Conservation (phyloP, 495 filamentous ascomycete genomes). For the Penicillium arizonense region DNA sequence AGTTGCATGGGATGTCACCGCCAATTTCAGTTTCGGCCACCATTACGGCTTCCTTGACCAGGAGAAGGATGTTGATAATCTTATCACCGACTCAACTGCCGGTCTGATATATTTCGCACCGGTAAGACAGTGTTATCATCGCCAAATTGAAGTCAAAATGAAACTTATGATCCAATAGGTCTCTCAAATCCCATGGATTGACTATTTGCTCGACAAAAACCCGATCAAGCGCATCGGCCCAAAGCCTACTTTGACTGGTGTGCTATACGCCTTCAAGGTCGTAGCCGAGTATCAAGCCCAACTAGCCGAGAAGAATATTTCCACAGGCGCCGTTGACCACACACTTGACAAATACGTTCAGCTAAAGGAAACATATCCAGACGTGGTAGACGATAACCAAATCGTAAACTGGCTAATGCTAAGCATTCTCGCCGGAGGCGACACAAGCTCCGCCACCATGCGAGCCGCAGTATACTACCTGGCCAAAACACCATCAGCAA, state of each 20-base stretch:
- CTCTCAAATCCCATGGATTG: conserved; percentile 48
- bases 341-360: conserved; percentile 24
- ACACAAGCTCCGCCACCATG: conserved; percentile 25
- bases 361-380: conserved; percentile 16
- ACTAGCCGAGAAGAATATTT: conserved; percentile 9
- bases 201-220: conserved; percentile 48
- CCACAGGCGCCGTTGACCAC: conserved; percentile 13
- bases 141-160: neutral
- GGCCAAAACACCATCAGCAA: conserved; percentile 11
- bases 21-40: conserved; percentile 37
- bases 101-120: conserved; percentile 23
- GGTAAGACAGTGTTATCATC: conserved; percentile 6
- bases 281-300: conserved; percentile 20
- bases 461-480: conserved; percentile 26
- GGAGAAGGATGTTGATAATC: conserved; percentile 34
- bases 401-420: conserved; percentile 28
- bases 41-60: conserved; percentile 42
- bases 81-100: conserved; percentile 22
- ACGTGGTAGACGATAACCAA: conserved; percentile 21
- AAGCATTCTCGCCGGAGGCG: conserved; percentile 24
- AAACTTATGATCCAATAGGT: conserved; percentile 11
- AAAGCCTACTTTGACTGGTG: conserved; percentile 21
- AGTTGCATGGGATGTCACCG: conserved; percentile 47
- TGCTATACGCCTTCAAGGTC: conserved; percentile 23
- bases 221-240: conserved; percentile 31